Evolutionary conservation across 768 basidiomycete genomes (phyloP), one percentile per base, ranked within the genome.

Genomic region (Sporobolomyces pararoseus): DNA sequence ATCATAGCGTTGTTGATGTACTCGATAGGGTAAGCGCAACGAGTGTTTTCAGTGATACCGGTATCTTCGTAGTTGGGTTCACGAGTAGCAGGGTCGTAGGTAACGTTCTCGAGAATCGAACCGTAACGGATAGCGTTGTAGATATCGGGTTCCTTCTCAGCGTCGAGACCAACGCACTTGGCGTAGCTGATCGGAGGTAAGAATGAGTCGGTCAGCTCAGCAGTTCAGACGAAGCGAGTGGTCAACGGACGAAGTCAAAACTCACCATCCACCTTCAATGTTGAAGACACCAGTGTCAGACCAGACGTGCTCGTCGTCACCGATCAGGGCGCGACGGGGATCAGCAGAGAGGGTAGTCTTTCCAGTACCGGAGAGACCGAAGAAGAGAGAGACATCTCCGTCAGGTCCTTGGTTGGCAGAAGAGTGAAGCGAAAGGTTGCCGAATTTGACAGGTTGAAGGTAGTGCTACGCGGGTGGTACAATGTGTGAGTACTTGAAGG

Each of bases 231-330:
- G 14, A 27, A 9, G 23, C 13, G n/a, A 47, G 39, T 3, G 37
- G 1, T 2, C 27, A 32, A 32, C 17, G 21, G 25, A 5, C 23
- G 23, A 19, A 81, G 3, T 13, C 3, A 19, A 9, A 25, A 29
- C 67, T 54, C 53, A 68, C 67, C 96, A 99, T 58, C 96, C 96
- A 72, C 96, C 96, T 78, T 99, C 96, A 78, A 99, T 99, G 85
- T 98, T 98, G 87, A 99, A 99, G 70, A 99, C 95, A 78, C 96
- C 96, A 23, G 84, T 88, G 81, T 99, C 96, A 21, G 91, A 92
- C 96, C 96, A 99, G 77, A 99, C 96, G 79, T 99, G 96, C 82
- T 98, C 96, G 79, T 99, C 96, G 79, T 99, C 96, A 75, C 96
- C 96, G 75, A 98, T 98, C 70, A 99, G 86, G 61, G 89, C 82